Evolutionary conservation across 352 stramenopile species (phyloP), one percentile per base, ranked within the genome.

Genomic region (Pythium aquatile): DNA sequence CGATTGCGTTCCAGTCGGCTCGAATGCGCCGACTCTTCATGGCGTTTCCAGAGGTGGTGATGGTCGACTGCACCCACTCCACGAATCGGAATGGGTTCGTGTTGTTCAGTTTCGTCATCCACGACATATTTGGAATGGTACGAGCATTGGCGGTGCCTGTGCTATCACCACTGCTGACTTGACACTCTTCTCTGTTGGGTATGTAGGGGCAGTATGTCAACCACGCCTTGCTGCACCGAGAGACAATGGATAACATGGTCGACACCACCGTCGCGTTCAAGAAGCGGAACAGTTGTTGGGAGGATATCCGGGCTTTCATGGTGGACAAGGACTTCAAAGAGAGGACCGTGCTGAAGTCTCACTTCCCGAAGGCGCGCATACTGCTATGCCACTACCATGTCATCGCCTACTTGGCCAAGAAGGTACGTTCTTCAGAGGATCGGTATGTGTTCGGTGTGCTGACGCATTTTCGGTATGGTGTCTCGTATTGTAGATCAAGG

Each of bases 81-180:
- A 64, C 63, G 0, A 69, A 69, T 29, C 42, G 39, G 14, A 69
- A 44, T 30, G 29, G 51, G 24, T 69, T 55, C 24, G 16, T 55
- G 0, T 32, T 69, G 24, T 64, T 69, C 55, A 69, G 63, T 9
- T 69, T 69, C 20, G 35, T 60, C 11, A 32, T 64, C 1, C 55
- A 69, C n/a, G 63, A 64, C 30, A 7, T 69, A 2, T 69, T 69
- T 32, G 48, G 63, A 24, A 68, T 54, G 61, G 61, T 68, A 42
- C 5, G 47, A 33, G 17, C 24, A 16, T 35, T 7, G 4, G 7
- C 17, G 13, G 5, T 55, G 47, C 13, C 29, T 16, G 9, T 40
- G 11, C n/a, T n/a, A n/a, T n/a, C n/a, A n/a, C n/a, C n/a, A n/a
- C n/a, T n/a, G n/a, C n/a, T n/a, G n/a, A n/a, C n/a, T n/a, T n/a